Base-by-base conservation (phyloP, 495 filamentous ascomycete species). In the Geoglossum glabrum region DNA sequence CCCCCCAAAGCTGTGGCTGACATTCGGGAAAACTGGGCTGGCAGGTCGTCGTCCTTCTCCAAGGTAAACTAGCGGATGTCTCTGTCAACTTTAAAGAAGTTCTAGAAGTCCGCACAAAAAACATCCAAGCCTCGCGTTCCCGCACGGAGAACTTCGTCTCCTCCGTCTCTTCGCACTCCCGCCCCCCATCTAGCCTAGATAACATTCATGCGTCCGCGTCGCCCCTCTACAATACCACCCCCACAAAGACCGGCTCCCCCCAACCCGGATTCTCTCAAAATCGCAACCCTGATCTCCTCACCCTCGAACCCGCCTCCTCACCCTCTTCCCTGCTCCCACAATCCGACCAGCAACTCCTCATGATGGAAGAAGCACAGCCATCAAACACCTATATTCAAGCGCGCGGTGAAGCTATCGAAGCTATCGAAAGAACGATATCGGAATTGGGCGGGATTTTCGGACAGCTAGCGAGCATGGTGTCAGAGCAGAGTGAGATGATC, bases 391-490 rank as follows among this genome's bases (percentile, higher is more conserved):
- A 98, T 64, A 90, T 96, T 60, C 83, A 90, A 40, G 87, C 93
- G 63, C 79, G 92, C 67, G 89, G 90, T 11, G 88, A 97, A 67
- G 92, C 92, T 0, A 97, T 98, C 62, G 92, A 96, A 66, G 85
- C 88, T 10, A 98, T 98, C 57, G 92, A 98, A 69, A 80, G 85
- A 54, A 98, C 92, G 6, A 98, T 98, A 63, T 83, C 75, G 60
- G 92, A 98, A 68, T 75, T 98, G 1, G 92, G 92, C 10, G 86
- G 90, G 1, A 95, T 98, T 31, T 98, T 98, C 64, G 89, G 90
- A 0, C 92, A 98, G 68, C 71, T 98, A n/a, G 89, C 92, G 33
- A 79, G 85, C 65, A 96, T 98, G 93, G 92, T 98, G 45, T 86
- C 83, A 61, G 93, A 97, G 68, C 92, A 98, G 69, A 86, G 85